Evolutionary conservation across 2,329 filamentous ascomycete genomes (phyloP), one percentile per base, ranked within the genome.

Genomic region (Simplicillium sp.): DNA sequence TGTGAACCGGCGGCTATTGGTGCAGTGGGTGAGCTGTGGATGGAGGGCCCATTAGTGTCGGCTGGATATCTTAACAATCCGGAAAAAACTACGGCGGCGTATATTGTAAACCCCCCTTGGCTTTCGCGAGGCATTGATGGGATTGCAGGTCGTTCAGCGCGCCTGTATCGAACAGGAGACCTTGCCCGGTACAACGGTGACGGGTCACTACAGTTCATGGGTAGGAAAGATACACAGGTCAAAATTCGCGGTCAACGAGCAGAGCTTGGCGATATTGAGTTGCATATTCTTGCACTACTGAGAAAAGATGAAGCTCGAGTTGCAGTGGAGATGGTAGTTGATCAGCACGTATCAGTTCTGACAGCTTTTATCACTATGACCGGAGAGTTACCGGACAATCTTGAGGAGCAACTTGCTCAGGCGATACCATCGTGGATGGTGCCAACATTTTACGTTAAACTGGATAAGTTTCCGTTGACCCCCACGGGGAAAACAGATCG

Each of bases 141-240:
- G 3, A 12, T 25, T 25, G 2, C 28, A 11, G 61, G 61, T 7
- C 54, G 58, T 9, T 46, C 40, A n/a, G 60, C 59, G 1, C 54
- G 65, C 6, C 46, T 75, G 11, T 76, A 75, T 47, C 67, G 66
- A 41, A 75, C 72, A 0, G 73, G 73, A 7, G 73, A 77, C 46
- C 58, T 75, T 2, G 71, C 66, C 3, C 60, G 57, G 29, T 69
- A 73, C 42, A 57, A 67, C 18, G 40, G 13, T 2, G 46, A 50
- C n/a, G 48, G 48, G 2, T 37, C 31, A 7, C 25, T 50, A 6
- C 36, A 37, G 3, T 50, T 40, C 15, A 1, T 48, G 7, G 48
- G 48, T 3, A 41, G 48, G 14, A 48, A 40, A 34, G 48, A 50
- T 15, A 29, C 34, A 3, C 48, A 50, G 17, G 44, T 50, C 28